These are phyloP conservation scores for Jackrogersella minutella DNA, from an alignment of 495 filamentous ascomycete genomes.

Conservation along the genomic window DNA sequence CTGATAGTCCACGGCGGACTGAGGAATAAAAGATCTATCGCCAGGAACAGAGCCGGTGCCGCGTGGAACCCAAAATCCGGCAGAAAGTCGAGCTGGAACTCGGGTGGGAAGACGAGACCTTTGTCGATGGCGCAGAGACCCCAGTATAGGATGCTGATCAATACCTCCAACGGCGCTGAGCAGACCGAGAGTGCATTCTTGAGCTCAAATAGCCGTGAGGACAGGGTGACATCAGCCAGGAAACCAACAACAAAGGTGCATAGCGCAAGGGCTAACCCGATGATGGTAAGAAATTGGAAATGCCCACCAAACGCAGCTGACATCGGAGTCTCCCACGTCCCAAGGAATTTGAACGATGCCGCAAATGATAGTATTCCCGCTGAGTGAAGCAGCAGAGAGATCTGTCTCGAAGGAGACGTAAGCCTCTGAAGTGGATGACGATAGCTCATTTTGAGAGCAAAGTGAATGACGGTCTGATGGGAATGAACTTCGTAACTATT, in stretches of 20 bases:
- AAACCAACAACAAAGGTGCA: conserved; percentile 73
- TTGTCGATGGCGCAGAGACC: conserved; percentile 73
- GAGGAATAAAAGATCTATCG: conserved; percentile 75
- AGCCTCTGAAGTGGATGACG: conserved; percentile 78
- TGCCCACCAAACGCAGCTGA: conserved; percentile 82
- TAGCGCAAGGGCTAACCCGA: conserved; percentile 75
- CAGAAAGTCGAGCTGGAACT: conserved; percentile 52
- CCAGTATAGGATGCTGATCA: conserved; percentile 91
- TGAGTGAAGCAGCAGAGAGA: conserved; percentile 76
- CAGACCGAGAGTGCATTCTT: conserved; percentile 80
- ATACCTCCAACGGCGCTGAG: conserved; percentile 78
- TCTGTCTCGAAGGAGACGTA: conserved; percentile 70
- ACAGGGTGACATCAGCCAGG: conserved; percentile 78
- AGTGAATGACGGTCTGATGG: background rate
- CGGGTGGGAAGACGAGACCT: conserved; percentile 57
- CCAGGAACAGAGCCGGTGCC: conserved; percentile 74
- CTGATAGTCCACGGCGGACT: conserved; percentile 83
- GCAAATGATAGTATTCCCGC: conserved; percentile 73
- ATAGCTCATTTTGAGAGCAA: conserved; percentile 29
- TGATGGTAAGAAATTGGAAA: conserved; percentile 85
- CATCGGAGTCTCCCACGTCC: conserved; percentile 54
- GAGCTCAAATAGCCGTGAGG: conserved; percentile 67
- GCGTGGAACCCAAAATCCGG: conserved; percentile 82
- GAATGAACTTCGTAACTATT: background rate
- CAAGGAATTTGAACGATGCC: conserved; percentile 69